Percentiles rank a stretch among this genome's conserved stretches.
Conservation (phyloP, 2,329 filamentous ascomycete genomes). For the Hymenoscyphus salicellus region DNA sequence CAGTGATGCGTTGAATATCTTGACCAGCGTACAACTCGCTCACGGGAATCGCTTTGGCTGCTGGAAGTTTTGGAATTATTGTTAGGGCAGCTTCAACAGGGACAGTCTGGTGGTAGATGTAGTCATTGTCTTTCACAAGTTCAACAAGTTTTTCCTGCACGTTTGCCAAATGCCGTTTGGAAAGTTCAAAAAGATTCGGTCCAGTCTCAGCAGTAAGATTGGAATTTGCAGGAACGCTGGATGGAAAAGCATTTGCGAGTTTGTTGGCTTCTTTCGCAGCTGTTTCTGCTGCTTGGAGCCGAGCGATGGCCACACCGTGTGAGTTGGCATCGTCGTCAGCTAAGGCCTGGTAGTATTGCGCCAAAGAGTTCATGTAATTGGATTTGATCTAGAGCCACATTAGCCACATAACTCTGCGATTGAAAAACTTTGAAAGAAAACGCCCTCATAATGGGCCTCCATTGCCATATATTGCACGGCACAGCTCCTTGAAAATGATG, state of each 20-base stretch:
- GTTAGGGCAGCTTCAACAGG: constrained; percentile 80
- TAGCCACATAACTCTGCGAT: constrained; percentile 12
- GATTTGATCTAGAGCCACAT: constrained; percentile 61
- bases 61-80: constrained; percentile 83
- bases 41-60: constrained; percentile 94
- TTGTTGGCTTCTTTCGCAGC: constrained; percentile 76
- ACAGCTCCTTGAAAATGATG: neutral
- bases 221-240: constrained; percentile 72
- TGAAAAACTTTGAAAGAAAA: neutral
- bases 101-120: constrained; percentile 93
- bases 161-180: constrained; percentile 75
- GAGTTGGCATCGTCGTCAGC: constrained; percentile 86
- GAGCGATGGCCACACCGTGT: constrained; percentile 79
- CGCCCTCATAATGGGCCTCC: neutral
- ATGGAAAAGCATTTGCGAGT: constrained; percentile 75
- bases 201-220: constrained; percentile 83
- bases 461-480: neutral
- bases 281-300: constrained; percentile 76
- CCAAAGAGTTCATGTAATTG: constrained; percentile 76
- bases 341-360: constrained; percentile 90
- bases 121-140: constrained; percentile 90
- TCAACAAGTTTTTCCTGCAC: constrained; percentile 78
- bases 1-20: constrained; percentile 94
- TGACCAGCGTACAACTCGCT: constrained; percentile 95
- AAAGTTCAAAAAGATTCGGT: constrained; percentile 69